phyloP scores from a whole-genome alignment of 768 basidiomycete genomes.

The Amanita pseudoporphyria region DNA sequence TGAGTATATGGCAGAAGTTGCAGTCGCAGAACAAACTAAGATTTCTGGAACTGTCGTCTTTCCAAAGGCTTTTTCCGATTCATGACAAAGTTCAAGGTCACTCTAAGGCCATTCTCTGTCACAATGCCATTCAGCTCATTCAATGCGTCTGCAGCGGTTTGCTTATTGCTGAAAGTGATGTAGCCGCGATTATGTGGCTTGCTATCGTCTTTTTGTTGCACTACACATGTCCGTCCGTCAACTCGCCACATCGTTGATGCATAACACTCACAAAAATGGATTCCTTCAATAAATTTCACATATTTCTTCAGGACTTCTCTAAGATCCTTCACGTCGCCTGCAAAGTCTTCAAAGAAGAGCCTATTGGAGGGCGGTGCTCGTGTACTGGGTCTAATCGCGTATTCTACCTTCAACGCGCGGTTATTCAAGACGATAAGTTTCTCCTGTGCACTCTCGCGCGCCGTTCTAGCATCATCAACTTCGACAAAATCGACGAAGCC shows the following conservation, averaged over 20 bases:
- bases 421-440: too few species aligned
- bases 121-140: conserved; percentile 27
- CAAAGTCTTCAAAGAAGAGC: conserved; percentile 23
- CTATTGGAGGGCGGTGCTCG: conserved; percentile 15
- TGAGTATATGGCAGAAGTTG: too few species aligned
- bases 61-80: conserved; percentile 3
- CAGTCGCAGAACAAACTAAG: too few species aligned
- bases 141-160: conserved; percentile 40
- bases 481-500: too few species aligned
- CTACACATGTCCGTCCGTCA: too few species aligned
- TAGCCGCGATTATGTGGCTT: conserved; percentile 27
- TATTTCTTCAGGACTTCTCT: conserved; percentile 15
- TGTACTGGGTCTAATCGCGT: neutral
- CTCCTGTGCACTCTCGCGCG: too few species aligned
- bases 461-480: too few species aligned
- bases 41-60: too few species aligned
- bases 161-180: conserved; percentile 38
- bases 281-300: conserved; percentile 17
- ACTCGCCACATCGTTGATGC: too few species aligned
- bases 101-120: conserved; percentile 23
- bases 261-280: conserved; percentile 18
- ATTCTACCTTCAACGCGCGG: too few species aligned
- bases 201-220: neutral
- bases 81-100: conserved; percentile 33
- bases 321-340: conserved; percentile 18